phyloP scores from a whole-genome alignment of 805 yeast genomes.

The Nakazawaea ernobii region DNA sequence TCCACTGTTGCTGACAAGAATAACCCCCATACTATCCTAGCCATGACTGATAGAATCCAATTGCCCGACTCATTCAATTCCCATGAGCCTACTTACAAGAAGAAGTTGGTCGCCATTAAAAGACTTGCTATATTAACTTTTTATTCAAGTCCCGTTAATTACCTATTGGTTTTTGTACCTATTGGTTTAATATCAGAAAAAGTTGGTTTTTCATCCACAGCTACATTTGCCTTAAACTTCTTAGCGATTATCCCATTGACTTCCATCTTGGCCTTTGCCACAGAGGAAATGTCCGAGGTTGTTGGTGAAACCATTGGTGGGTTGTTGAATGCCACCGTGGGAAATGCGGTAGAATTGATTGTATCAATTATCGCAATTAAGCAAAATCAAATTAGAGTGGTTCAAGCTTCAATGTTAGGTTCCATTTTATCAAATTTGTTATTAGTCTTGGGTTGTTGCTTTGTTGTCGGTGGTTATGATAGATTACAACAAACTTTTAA shows the following conservation, averaged over 20 bases:
- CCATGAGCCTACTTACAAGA: not conserved
- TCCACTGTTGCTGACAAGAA: too few species aligned
- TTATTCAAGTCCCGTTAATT: slow-evolving; percentile 51
- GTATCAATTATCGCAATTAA: slow-evolving; percentile 86
- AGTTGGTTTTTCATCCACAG: slow-evolving; percentile 46
- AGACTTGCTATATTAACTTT: slow-evolving; percentile 1
- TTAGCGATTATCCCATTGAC: slow-evolving; percentile 91
- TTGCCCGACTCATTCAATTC: not conserved
- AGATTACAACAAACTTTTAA: slow-evolving; percentile 83
- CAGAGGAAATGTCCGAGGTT: slow-evolving; percentile 84
- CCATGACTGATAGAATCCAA: slow-evolving; percentile 5
- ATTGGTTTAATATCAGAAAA: slow-evolving; percentile 74
- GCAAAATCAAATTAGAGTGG: slow-evolving; percentile 86
- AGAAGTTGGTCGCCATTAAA: not conserved
- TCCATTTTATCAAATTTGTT: slow-evolving; percentile 83
- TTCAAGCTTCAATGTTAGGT: slow-evolving; percentile 97
- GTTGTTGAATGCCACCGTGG: slow-evolving; percentile 91
- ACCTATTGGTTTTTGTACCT: slow-evolving; percentile 79
- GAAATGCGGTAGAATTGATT: slow-evolving; percentile 95
- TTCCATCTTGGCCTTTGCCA: slow-evolving; percentile 81
- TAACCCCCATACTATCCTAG: too few species aligned
- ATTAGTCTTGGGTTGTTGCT: slow-evolving; percentile 92
- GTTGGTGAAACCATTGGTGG: slow-evolving; percentile 95
- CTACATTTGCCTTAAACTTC: slow-evolving; percentile 70
- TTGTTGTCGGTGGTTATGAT: slow-evolving; percentile 86